Conservation (phyloP, 2,329 filamentous ascomycete genomes). For the Stylonectria norvegica region DNA sequence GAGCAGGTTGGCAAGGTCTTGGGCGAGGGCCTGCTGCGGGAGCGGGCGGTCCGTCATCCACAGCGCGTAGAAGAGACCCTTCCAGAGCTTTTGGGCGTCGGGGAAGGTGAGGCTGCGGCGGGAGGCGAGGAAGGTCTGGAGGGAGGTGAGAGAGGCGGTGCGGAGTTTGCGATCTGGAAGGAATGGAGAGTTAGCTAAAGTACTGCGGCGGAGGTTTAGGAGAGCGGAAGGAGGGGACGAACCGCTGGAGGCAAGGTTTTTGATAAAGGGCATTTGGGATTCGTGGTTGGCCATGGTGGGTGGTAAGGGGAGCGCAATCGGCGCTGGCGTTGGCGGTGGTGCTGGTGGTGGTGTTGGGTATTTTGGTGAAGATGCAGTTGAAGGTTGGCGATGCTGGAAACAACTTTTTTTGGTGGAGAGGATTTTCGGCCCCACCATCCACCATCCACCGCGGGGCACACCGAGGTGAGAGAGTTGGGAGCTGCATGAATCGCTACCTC, state of each 20-base stretch:
- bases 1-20: constrained; percentile 67
- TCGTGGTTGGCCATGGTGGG: constrained; percentile 31
- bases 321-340: neutral
- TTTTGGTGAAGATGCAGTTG: neutral
- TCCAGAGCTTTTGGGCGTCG: constrained; percentile 88
- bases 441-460: too few species aligned
- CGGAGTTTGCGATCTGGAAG: constrained; percentile 70
- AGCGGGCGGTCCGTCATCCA: constrained; percentile 90
- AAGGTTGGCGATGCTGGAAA: neutral
- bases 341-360: neutral
- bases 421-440: too few species aligned
- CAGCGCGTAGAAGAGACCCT: constrained; percentile 87
- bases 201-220: constrained; percentile 1
- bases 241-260: constrained; percentile 83
- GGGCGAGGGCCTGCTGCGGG: constrained; percentile 80
- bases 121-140: constrained; percentile 72
- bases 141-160: constrained; percentile 71
- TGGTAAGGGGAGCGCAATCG: neutral
- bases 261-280: constrained; percentile 68
- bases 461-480: too few species aligned
- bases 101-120: constrained; percentile 57
- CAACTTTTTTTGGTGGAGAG: neutral
- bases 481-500: too few species aligned
- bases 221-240: constrained; percentile 30
- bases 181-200: neutral